These are phyloP conservation scores for Citrus cavaleriei DNA, from an alignment of 345 rosid species.

Conservation along the genomic window DNA sequence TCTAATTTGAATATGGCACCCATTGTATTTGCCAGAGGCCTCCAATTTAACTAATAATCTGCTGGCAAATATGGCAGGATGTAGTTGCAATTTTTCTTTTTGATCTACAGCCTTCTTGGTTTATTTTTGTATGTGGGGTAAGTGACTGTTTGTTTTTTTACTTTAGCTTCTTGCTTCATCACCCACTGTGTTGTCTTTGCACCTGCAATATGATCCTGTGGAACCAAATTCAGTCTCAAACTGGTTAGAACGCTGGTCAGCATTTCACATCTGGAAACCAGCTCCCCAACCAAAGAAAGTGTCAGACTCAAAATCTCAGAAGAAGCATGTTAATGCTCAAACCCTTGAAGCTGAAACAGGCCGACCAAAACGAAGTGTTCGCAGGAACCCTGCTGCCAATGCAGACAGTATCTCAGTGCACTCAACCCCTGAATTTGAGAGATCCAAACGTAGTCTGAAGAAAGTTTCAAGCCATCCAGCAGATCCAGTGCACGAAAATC, in stretches of 20 bases:
- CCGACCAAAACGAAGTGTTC: slow-evolving; percentile 59
- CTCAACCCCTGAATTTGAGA: slow-evolving; percentile 57
- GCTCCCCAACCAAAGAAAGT: slow-evolving; percentile 54
- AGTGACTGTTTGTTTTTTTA: slow-evolving; percentile 26
- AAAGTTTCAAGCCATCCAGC: slow-evolving; percentile 54
- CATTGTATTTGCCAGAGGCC: background rate
- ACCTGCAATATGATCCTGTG: slow-evolving; percentile 41
- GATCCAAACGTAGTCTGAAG: slow-evolving; percentile 59
- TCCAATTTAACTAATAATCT: slow-evolving; percentile 1
- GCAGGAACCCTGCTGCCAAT: slow-evolving; percentile 56
- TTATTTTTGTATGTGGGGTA: background rate
- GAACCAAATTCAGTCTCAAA: slow-evolving; percentile 60
- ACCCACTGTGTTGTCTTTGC: slow-evolving; percentile 58
- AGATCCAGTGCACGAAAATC: slow-evolving; percentile 64
- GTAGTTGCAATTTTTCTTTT: slow-evolving; percentile 1
- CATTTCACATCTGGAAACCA: slow-evolving; percentile 72
- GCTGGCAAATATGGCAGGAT: background rate
- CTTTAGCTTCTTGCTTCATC: slow-evolving; percentile 78
- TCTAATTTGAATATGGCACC: background rate
- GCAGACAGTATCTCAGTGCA: slow-evolving; percentile 37
- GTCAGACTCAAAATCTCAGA: slow-evolving; percentile 39
- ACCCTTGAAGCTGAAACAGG: slow-evolving; percentile 49
- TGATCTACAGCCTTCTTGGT: background rate
- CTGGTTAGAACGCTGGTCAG: slow-evolving; percentile 90
- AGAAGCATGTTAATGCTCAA: slow-evolving; percentile 45